Evolutionary conservation across 1,139 yeast genomes (phyloP), one percentile per base, ranked within the genome.

Genomic region (Scheffersomyces illinoinensis): DNA sequence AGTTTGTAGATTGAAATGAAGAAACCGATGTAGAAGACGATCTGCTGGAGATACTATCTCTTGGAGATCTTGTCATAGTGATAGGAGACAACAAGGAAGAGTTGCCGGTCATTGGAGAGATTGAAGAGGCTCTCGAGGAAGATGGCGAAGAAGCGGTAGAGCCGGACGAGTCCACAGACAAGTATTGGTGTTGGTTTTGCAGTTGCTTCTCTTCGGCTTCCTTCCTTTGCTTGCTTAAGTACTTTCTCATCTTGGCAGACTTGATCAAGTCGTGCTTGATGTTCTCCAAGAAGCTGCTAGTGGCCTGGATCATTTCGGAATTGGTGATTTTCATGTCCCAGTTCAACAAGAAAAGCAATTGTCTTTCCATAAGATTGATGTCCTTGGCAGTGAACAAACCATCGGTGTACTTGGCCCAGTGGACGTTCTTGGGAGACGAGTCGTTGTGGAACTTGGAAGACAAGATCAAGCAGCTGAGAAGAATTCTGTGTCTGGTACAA

Each of bases 331-430:
- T 76, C 59, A 89, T 76, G 70, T 90, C 89, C 93, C 93, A 90
- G 73, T 88, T 83, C 68, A 90, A 77, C 58, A 89, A 77, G 68
- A 81, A 86, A 59, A 89, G 76, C 62, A 90, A 77, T 72, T 90
- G 95, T 72, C 92, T 85, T 74, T 90, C 96, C 93, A 90, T 90
- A 60, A 89, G 77, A 72, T 89, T 89, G 64, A 90, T 86, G 71
- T 90, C 96, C 63, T 86, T 86, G 58, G 82, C 76, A 56, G 81
- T 77, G 73, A 90, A 89, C 53, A 89, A 77, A 1, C 91, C 92
- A 66, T 89, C 93, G 20, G 93, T 88, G 73, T 88, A 87, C 64
- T 81, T 83, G 50, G 91, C 88, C 96, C 96, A 90, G 73, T 89
- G 93, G 64, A 79, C 78, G 73, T 89, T 90, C 68, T 88, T 86